Conservation (phyloP, 768 basidiomycete species). For the Tephrocybe sp. region DNA sequence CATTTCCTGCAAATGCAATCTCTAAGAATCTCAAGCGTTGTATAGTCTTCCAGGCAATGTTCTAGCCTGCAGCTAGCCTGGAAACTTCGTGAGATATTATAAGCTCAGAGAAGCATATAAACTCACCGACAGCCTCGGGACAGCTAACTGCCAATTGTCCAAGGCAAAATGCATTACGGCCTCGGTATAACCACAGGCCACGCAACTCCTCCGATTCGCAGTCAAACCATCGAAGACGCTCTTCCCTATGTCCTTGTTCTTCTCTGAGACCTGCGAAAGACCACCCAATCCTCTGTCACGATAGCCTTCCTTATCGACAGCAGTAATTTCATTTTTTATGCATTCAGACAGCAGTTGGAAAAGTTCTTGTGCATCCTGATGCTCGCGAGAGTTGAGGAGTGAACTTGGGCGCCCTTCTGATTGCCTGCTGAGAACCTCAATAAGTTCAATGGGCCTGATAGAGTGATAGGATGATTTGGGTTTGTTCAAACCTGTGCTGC, state of each 20-base stretch:
- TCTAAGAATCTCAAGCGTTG: constrained; percentile 81
- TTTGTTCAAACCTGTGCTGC: constrained; percentile 58
- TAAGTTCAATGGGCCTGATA: constrained; percentile 72
- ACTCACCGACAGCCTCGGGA: constrained; percentile 66
- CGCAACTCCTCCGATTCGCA: constrained; percentile 85
- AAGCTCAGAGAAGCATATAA: constrained; percentile 5
- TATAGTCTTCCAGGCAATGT: constrained; percentile 87
- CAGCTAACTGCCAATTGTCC: constrained; percentile 79
- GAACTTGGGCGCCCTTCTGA: constrained; percentile 54
- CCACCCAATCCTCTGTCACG: constrained; percentile 74
- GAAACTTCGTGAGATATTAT: background rate
- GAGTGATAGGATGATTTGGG: constrained; percentile 57
- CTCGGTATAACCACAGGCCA: constrained; percentile 90
- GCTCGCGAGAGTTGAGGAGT: constrained; percentile 85
- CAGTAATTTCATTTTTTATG: constrained; percentile 79
- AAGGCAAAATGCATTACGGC: constrained; percentile 91
- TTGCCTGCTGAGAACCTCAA: constrained; percentile 62
- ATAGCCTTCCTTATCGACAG: constrained; percentile 70
- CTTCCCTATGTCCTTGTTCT: constrained; percentile 45
- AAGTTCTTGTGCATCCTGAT: constrained; percentile 98
- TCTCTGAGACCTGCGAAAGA: constrained; percentile 26
- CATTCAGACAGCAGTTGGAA: constrained; percentile 92
- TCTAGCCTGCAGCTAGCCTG: constrained; percentile 72
- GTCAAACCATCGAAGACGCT: constrained; percentile 89
- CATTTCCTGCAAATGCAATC: constrained; percentile 94